Evolutionary conservation across 2,329 filamentous ascomycete species (phyloP).

Genomic region (Thelonectria rubi): DNA sequence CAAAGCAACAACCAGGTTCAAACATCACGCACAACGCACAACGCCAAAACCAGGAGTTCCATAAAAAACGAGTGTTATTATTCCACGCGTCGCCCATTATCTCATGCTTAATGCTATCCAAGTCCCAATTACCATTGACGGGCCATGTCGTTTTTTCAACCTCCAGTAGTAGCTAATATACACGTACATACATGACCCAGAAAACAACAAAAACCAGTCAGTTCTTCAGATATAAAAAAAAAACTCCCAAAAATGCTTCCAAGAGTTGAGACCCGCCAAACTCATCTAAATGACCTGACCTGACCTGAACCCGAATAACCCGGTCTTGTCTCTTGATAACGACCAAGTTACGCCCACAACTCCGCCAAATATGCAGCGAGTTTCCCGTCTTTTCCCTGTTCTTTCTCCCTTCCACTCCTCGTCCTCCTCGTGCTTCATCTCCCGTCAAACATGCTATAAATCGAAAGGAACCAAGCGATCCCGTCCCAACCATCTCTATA

Average conservation of each 20-base stretch:
- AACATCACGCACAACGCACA: no score
- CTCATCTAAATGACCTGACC: not conserved
- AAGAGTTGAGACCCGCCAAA: not conserved
- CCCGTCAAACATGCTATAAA: not conserved
- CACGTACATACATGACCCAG: not conserved
- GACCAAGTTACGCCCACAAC: constrained; percentile 11
- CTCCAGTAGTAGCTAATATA: no score
- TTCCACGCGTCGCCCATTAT: no score
- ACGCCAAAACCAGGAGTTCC: no score
- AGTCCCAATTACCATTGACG: no score
- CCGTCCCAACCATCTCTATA: not conserved
- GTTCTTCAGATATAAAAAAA: no score
- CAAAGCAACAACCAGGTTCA: no score
- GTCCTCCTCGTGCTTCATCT: no score
- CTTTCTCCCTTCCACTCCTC: not conserved
- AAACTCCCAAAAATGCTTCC: not conserved
- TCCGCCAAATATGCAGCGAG: constrained; percentile 6
- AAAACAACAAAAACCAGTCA: not conserved
- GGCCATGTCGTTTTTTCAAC: no score
- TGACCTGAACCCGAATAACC: not conserved
- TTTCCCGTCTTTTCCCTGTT: not conserved
- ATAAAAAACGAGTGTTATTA: no score
- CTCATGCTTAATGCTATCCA: no score
- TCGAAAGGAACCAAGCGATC: not conserved
- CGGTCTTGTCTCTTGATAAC: constrained; percentile 1